phyloP scores from a whole-genome alignment of 371 early-diverging fungal genomes.

The Apophysomyces elegans region DNA sequence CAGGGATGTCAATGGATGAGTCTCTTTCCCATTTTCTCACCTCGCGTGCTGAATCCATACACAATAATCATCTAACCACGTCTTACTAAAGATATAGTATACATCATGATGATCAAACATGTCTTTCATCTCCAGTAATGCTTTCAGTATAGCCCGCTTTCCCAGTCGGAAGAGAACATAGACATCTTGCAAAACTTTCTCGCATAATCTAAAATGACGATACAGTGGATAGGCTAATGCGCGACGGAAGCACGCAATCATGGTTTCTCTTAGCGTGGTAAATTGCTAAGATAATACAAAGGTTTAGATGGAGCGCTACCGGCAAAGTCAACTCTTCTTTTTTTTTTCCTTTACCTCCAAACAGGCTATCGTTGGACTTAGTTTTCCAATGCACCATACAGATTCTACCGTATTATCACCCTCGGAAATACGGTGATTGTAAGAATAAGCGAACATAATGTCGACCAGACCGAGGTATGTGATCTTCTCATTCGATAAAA shows the following conservation, averaged over 20 bases:
- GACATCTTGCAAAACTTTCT: conserved; percentile 79
- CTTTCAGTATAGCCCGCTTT: conserved; percentile 78
- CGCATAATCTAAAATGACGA: conserved; percentile 75
- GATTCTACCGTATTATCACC: conserved; percentile 92
- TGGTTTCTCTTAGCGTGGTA: conserved; percentile 61
- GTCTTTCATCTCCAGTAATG: conserved; percentile 75
- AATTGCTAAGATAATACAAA: conserved; percentile 54
- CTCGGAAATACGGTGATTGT: conserved; percentile 82
- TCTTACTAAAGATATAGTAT: conserved; percentile 83
- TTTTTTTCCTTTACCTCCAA: conserved; percentile 61
- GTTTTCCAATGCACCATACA: conserved; percentile 87
- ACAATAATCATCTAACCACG: conserved; percentile 94
- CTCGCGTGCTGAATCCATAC: conserved; percentile 90
- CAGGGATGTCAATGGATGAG: too few relatives aligned
- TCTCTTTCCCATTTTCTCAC: conserved; percentile 27
- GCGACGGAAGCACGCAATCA: conserved; percentile 75
- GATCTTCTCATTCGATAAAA: conserved; percentile 64
- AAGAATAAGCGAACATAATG: conserved; percentile 88
- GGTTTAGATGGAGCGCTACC: not conserved
- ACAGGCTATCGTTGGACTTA: conserved; percentile 80
- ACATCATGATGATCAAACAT: conserved; percentile 86
- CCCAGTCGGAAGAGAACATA: conserved; percentile 85
- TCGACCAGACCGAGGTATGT: conserved; percentile 91
- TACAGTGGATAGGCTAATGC: conserved; percentile 86
- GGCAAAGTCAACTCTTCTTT: not conserved